A percentile compares a stretch with the other conserved stretches of the same genome.
These are phyloP conservation scores for Wickerhamomyces strasburgensis DNA, from an alignment of 805 yeast species.

Conservation along the genomic window DNA sequence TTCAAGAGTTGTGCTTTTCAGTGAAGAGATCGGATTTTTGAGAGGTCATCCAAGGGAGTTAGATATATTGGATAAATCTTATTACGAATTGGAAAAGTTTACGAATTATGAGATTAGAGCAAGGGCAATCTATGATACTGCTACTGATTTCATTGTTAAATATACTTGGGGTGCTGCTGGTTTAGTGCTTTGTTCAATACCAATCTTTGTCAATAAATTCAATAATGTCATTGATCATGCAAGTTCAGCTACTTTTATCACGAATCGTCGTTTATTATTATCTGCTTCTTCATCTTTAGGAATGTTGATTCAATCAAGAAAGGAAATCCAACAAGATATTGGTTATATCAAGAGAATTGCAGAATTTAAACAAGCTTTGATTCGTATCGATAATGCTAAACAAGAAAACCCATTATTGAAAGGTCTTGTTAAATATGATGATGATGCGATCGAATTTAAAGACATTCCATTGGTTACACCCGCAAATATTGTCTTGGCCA, in stretches of 20 bases:
- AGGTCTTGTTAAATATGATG: slow-evolving; percentile 38
- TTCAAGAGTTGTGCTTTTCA: slow-evolving; percentile 70
- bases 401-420: slow-evolving; percentile 18
- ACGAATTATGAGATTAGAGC: slow-evolving; percentile 70
- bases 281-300: slow-evolving; percentile 88
- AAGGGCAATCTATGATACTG: slow-evolving; percentile 73
- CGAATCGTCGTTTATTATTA: slow-evolving; percentile 77
- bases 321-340: slow-evolving; percentile 73
- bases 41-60: slow-evolving; percentile 79
- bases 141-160: slow-evolving; percentile 84
- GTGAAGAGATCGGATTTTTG: slow-evolving; percentile 83
- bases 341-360: slow-evolving; percentile 78
- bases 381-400: slow-evolving; percentile 36
- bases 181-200: slow-evolving; percentile 77
- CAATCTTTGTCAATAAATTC: slow-evolving; percentile 66
- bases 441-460: slow-evolving; percentile 61
- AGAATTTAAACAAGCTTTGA: slow-evolving; percentile 61
- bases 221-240: slow-evolving; percentile 32
- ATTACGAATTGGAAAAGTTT: slow-evolving; percentile 76
- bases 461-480: slow-evolving; percentile 85
- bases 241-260: slow-evolving; percentile 78
- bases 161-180: slow-evolving; percentile 98
- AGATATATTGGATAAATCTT: slow-evolving; percentile 69
- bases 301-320: slow-evolving; percentile 77
- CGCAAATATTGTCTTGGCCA: slow-evolving; percentile 65